phyloP scores from a whole-genome alignment of 768 basidiomycete genomes.

The Hygrophoropsis aurantiaca region DNA sequence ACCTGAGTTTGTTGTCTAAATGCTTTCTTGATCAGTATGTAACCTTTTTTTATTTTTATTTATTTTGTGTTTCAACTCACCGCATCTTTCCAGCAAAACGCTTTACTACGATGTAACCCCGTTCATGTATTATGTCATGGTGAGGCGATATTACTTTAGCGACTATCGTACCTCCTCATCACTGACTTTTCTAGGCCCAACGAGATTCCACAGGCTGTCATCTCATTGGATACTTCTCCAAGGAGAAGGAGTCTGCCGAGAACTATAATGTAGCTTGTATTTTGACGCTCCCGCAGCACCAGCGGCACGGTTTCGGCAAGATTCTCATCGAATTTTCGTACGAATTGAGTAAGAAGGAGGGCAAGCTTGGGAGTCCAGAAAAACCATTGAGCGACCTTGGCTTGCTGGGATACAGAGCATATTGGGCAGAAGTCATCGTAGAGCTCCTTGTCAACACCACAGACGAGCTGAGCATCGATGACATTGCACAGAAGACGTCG shows the following conservation, averaged over 20 bases:
- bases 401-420: conserved; percentile 88
- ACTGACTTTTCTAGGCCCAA: conserved; percentile 50
- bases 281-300: conserved; percentile 96
- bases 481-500: conserved; percentile 92
- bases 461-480: conserved; percentile 89
- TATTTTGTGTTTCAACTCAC: conserved; percentile 17
- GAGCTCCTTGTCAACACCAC: conserved; percentile 74
- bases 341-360: conserved; percentile 94
- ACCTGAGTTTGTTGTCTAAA: conserved; percentile 94
- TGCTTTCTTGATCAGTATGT: conserved; percentile 97
- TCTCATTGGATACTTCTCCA: conserved; percentile 96
- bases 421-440: conserved; percentile 97
- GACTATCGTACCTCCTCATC: conserved; percentile 11
- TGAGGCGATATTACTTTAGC: conserved; percentile 32
- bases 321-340: conserved; percentile 98
- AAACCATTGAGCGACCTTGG: conserved; percentile 96
- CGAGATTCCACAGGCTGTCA: conserved; percentile 92
- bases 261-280: conserved; percentile 99
- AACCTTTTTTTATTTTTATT: conserved; percentile 15
- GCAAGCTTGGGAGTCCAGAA: conserved; percentile 94
- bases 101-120: conserved; percentile 99
- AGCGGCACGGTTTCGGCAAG: conserved; percentile 94
- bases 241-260: conserved; percentile 98
- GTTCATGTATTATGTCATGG: conserved; percentile 99
- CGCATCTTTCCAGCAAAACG: conserved; percentile 69